These are phyloP conservation scores for Diplosphaera chodatii DNA, from an alignment of 139 green algal species.

Conservation along the genomic window DNA sequence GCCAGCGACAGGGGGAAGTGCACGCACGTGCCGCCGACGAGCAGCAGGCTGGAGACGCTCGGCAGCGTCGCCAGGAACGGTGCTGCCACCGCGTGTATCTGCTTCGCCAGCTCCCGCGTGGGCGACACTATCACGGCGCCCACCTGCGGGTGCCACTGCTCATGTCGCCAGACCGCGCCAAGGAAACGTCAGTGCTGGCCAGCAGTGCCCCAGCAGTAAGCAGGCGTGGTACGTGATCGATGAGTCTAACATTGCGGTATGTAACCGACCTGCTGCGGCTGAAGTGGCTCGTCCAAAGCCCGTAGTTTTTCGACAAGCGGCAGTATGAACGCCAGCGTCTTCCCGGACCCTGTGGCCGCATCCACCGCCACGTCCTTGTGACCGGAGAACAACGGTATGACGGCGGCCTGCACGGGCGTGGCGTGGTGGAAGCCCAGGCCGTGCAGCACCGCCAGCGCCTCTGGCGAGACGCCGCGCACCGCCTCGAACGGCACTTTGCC, in stretches of 20 bases:
- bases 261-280: constrained; percentile 67
- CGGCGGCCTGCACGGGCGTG: constrained; percentile 90
- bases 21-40: constrained; percentile 77
- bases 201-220: no score
- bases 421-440: constrained; percentile 50
- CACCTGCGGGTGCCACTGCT: constrained; percentile 59
- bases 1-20: neutral
- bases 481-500: constrained; percentile 12
- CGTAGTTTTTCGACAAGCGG: constrained; percentile 85
- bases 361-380: constrained; percentile 98
- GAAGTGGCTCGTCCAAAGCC: constrained; percentile 51
- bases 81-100: constrained; percentile 78
- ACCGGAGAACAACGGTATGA: constrained; percentile 82
- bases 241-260: no score
- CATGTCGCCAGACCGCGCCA: no score
- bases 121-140: constrained; percentile 87
- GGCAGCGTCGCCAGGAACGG: constrained; percentile 68
- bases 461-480: constrained; percentile 27
- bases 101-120: constrained; percentile 87
- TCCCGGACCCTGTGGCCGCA: constrained; percentile 92
- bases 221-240: no score
- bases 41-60: constrained; percentile 35
- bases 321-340: constrained; percentile 96
- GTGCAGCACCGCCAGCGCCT: constrained; percentile 51
- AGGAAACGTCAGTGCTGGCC: no score